Percentiles rank a stretch among this genome's conserved stretches.
phyloP scores from a whole-genome alignment of 495 filamentous ascomycete species.

The Parathielavia hyrcaniae region DNA sequence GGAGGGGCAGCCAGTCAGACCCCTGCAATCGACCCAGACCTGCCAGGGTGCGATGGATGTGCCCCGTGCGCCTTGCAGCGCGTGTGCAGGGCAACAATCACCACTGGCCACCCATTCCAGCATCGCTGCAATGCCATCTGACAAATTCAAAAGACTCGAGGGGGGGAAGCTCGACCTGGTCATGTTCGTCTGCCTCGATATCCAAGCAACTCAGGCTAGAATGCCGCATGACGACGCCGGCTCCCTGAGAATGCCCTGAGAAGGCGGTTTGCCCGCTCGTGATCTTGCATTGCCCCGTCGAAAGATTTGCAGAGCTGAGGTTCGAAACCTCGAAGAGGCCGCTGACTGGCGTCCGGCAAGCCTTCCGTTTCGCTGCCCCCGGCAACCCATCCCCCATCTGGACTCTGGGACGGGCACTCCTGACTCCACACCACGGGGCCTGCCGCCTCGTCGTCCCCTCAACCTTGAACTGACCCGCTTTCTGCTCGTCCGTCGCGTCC shows the following conservation, averaged over 20 bases:
- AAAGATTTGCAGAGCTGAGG: not conserved
- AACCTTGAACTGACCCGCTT: conserved; percentile 15
- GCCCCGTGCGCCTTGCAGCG: conserved; percentile 21
- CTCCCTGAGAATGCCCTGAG: not conserved
- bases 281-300: conserved; percentile 9
- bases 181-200: conserved; percentile 6
- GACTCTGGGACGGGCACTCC: not conserved
- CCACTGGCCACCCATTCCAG: conserved; percentile 8
- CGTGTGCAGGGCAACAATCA: conserved; percentile 16
- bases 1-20: conserved; percentile 7
- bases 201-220: not conserved
- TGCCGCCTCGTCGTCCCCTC: conserved; percentile 14
- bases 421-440: conserved; percentile 1
- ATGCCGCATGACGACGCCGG: not conserved
- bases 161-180: conserved; percentile 4
- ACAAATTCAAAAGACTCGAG: conserved; percentile 13
- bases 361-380: conserved; percentile 24
- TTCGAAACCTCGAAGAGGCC: conserved; percentile 2
- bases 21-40: conserved; percentile 14
- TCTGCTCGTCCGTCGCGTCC: not conserved
- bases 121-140: conserved; percentile 1
- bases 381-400: conserved; percentile 4
- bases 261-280: conserved; percentile 1
- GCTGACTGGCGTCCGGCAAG: conserved; percentile 20
- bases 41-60: not conserved